Conservation (phyloP, 2,329 filamentous ascomycete genomes). For the Metarhizium guizhouense region DNA sequence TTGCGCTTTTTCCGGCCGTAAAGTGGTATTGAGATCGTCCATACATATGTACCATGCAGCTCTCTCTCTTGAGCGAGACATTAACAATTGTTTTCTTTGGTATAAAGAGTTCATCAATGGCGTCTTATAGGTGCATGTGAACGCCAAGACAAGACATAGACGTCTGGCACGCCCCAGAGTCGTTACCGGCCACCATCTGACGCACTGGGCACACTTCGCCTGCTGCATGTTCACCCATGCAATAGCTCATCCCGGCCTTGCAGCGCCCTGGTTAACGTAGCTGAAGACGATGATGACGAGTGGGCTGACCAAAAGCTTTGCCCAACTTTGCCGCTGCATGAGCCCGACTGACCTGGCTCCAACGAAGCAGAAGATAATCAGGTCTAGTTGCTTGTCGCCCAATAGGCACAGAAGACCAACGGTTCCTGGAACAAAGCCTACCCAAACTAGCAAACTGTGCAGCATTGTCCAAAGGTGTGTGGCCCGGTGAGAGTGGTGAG, state of each 20-base stretch:
- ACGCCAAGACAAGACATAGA: not conserved
- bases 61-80: not conserved
- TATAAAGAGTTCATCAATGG: not conserved
- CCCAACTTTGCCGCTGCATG: slow-evolving; percentile 8
- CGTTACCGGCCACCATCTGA: not conserved
- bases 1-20: not conserved
- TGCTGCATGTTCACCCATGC: slow-evolving; percentile 1
- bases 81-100: not conserved
- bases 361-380: slow-evolving; percentile 5
- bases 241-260: not conserved
- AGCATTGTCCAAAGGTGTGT: not conserved
- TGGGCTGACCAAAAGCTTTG: slow-evolving; percentile 1
- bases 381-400: slow-evolving; percentile 4
- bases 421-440: not conserved
- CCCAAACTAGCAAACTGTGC: not conserved
- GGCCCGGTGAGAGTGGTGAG: slow-evolving; percentile 1
- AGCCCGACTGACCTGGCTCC: slow-evolving; percentile 10
- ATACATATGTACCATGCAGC: not conserved
- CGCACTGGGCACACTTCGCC: not conserved
- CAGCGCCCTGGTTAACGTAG: not conserved
- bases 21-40: not conserved
- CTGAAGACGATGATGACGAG: not conserved
- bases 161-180: not conserved
- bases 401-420: not conserved
- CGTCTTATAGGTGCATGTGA: not conserved